Evolutionary conservation across 345 rosid genomes (phyloP), one percentile per base, ranked within the genome.

Genomic region (Noccaea bulbosa): DNA sequence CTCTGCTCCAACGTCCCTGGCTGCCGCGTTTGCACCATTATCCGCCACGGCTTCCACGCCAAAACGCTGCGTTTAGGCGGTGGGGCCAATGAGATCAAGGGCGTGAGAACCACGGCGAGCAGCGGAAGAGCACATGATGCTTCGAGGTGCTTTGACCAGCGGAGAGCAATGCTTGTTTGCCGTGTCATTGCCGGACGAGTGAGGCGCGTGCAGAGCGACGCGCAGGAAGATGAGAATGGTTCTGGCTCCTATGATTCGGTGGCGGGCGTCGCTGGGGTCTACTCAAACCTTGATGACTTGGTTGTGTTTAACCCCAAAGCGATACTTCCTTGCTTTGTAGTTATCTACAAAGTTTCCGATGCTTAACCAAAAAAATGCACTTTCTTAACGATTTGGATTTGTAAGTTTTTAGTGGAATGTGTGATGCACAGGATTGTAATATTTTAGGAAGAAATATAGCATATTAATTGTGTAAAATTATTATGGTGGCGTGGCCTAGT

Each of bases 71-170:
- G 74, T 69, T 39, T 75, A 62, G 76, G 74, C 4, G 44, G 68
- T 34, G 57, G 68, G 8, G 6, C 65, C 67, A 67, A 52, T 10
- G 80, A 71, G 76, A 41, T 43, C 2, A 80, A 76, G 17, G 94
- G 89, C 1, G 83, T 90, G 1, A 34, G 77, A 70, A 90, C 97
- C 37, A 88, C 89, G 10, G 88, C 94, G 8, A 85, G 94, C 51
- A 90, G 97, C 50, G 92, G 94, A 14, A 83, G 89, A 82, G 97
- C 97, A 14, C 97, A 90, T 20, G 97, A 90, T 37, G 82, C 83
- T 0, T 62, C 81, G 58, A 24, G 50, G 16, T 84, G 88, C 60
- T 77, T 80, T 72, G 88, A 85, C 39, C 87, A 81, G 5, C 74
- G 87, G 11, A 80, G 89, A 64, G 97, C 94, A 11, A 88, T 90